Conservation (phyloP, 169 alveolate species). For the Plasmodium blacklocki region DNA sequence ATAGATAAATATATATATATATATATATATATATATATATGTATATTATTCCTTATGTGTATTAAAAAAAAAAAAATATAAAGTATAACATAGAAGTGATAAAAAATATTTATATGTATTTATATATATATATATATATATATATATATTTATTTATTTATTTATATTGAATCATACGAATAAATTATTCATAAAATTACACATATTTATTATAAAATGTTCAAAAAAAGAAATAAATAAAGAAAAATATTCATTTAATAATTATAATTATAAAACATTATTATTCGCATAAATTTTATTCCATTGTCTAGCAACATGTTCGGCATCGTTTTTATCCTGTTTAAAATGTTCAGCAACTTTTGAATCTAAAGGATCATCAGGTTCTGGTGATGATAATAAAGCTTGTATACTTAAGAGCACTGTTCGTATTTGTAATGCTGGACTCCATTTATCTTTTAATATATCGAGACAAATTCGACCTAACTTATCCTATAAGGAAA, state of each 20-base stretch:
- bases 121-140: too few relatives aligned
- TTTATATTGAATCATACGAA: too few relatives aligned
- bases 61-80: too few relatives aligned
- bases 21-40: too few relatives aligned
- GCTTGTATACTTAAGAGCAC: conserved; percentile 97
- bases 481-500: conserved; percentile 90
- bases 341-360: conserved; percentile 97
- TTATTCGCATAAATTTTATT: conserved; percentile 90
- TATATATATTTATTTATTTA: too few relatives aligned
- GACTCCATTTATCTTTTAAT: conserved; percentile 99
- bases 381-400: conserved; percentile 98
- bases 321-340: conserved; percentile 93
- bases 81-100: too few relatives aligned
- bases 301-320: conserved; percentile 93
- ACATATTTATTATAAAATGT: too few relatives aligned
- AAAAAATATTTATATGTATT: too few relatives aligned
- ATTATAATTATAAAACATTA: conserved; percentile 26
- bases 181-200: too few relatives aligned
- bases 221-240: too few relatives aligned
- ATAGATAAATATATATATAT: too few relatives aligned
- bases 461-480: conserved; percentile 99
- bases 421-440: conserved; percentile 98
- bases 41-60: too few relatives aligned
- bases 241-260: neutral
- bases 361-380: conserved; percentile 98